phyloP scores from a whole-genome alignment of 495 filamentous ascomycete species.

The Hypoxylon fuscum region DNA sequence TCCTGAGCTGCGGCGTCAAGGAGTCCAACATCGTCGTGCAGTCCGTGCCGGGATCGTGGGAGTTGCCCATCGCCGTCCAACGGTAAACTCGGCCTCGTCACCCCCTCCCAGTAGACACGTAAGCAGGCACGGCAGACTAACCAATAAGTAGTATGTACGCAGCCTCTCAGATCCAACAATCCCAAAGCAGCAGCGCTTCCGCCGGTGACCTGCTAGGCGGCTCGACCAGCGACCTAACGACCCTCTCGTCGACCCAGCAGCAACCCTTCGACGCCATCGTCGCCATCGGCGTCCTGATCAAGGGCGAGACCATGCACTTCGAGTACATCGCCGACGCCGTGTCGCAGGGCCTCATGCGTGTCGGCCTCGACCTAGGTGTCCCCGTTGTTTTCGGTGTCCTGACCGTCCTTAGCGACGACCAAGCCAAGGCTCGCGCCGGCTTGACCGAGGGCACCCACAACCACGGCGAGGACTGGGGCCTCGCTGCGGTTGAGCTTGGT shows the following conservation, averaged over 20 bases:
- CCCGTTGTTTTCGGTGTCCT: conserved; percentile 94
- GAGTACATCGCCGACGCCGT: conserved; percentile 96
- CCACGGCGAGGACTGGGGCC: conserved; percentile 91
- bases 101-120: neutral
- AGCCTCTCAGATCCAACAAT: conserved; percentile 85
- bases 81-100: conserved; percentile 59
- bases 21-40: conserved; percentile 88
- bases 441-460: conserved; percentile 72
- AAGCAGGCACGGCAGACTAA: neutral
- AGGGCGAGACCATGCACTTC: conserved; percentile 98
- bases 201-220: conserved; percentile 82
- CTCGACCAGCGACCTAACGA: conserved; percentile 69
- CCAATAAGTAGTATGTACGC: conserved; percentile 73
- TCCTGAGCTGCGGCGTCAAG: conserved; percentile 73
- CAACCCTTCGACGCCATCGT: conserved; percentile 91
- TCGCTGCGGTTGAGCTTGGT: conserved; percentile 76
- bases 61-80: conserved; percentile 87
- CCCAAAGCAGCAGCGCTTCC: conserved; percentile 65
- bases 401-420: conserved; percentile 87
- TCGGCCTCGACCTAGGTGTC: conserved; percentile 85
- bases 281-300: conserved; percentile 95
- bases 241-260: conserved; percentile 49
- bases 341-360: conserved; percentile 89
- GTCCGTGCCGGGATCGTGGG: conserved; percentile 92
- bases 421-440: conserved; percentile 87